phyloP scores from a whole-genome alignment of 768 basidiomycete species.

The Amanita pallidorosea region DNA sequence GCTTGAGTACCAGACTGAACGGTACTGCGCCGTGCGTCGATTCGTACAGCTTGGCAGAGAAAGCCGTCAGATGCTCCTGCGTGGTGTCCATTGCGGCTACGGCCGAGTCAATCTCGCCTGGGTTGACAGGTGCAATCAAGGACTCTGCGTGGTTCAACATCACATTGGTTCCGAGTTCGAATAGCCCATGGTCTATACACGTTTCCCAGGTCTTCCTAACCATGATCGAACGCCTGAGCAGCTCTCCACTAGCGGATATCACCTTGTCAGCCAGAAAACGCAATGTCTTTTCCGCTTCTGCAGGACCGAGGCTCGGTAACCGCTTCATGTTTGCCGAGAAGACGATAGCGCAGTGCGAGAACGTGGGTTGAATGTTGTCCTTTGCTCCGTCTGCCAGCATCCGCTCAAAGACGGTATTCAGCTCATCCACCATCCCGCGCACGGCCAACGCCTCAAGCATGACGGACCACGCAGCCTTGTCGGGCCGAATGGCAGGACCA shows the following conservation, averaged over 20 bases:
- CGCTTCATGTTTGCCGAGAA: slow-evolving; percentile 24
- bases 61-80: not conserved
- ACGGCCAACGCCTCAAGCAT: slow-evolving; percentile 49
- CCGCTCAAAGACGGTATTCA: slow-evolving; percentile 43
- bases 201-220: not conserved
- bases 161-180: not conserved
- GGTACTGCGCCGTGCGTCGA: slow-evolving; percentile 8
- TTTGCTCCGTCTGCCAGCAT: slow-evolving; percentile 22
- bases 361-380: slow-evolving; percentile 23
- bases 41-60: not conserved
- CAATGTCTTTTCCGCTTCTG: slow-evolving; percentile 9
- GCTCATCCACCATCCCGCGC: slow-evolving; percentile 35
- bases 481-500: slow-evolving; percentile 36
- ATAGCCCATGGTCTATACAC: not conserved
- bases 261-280: slow-evolving; percentile 12
- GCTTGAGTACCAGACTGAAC: slow-evolving; percentile 18
- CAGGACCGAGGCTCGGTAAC: not conserved
- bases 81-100: not conserved
- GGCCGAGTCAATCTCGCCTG: not conserved
- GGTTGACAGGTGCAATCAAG: not conserved
- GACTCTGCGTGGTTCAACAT: not conserved
- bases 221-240: not conserved
- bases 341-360: slow-evolving; percentile 30
- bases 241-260: not conserved
- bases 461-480: slow-evolving; percentile 40